Percentiles rank a stretch among this genome's conserved stretches.
phyloP scores from a whole-genome alignment of 192 early-diverging fungal species.

The Cetraspora pellucida region DNA sequence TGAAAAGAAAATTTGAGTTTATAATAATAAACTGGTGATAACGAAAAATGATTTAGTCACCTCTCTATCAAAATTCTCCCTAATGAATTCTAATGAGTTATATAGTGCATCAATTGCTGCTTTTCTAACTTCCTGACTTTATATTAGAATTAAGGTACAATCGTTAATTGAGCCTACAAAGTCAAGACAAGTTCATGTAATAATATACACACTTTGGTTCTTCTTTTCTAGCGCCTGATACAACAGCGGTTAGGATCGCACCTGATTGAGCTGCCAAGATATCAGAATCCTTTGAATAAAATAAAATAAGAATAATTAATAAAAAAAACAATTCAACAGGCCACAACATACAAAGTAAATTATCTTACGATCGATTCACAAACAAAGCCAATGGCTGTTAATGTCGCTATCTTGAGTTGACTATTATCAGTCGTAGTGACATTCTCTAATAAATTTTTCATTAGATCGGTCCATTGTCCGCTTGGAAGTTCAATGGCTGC shows the following conservation, averaged over 20 bases:
- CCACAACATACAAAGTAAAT: neutral
- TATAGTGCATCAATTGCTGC: constrained; percentile 88
- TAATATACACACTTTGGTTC: constrained; percentile 64
- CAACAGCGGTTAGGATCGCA: constrained; percentile 91
- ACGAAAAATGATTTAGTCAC: constrained; percentile 38
- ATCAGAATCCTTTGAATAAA: constrained; percentile 63
- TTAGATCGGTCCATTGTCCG: constrained; percentile 85
- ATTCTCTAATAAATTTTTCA: constrained; percentile 77
- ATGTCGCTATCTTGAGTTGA: constrained; percentile 74
- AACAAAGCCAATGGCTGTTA: constrained; percentile 91
- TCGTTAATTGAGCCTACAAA: too few relatives aligned
- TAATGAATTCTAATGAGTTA: constrained; percentile 95
- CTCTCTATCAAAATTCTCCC: constrained; percentile 91
- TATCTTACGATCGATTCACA: constrained; percentile 85
- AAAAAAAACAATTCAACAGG: neutral
- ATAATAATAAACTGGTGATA: neutral
- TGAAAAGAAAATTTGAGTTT: neutral
- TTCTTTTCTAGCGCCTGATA: constrained; percentile 93
- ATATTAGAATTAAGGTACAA: neutral
- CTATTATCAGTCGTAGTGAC: constrained; percentile 67
- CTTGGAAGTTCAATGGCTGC: constrained; percentile 91
- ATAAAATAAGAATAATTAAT: neutral
- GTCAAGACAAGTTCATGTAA: constrained; percentile 5
- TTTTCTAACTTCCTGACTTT: constrained; percentile 79
- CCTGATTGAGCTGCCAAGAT: constrained; percentile 83